These are phyloP conservation scores for Jatropha podagrica DNA, from an alignment of 441 rosid genomes.

Conservation along the genomic window DNA sequence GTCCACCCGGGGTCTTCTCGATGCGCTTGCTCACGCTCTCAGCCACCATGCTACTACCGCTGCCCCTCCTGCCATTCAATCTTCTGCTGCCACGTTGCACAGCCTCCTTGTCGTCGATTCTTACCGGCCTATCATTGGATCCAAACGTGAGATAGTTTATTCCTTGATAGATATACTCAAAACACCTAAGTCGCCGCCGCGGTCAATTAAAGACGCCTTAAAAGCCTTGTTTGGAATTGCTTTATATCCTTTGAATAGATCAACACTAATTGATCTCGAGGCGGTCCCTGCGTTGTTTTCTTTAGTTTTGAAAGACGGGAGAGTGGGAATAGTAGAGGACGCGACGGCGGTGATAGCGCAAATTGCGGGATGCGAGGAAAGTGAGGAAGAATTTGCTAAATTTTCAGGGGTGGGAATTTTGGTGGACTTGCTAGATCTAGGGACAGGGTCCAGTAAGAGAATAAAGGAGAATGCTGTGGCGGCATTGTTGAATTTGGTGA, in stretches of 20 bases:
- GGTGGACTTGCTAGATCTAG: slow-evolving; percentile 70
- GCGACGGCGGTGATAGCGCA: slow-evolving; percentile 90
- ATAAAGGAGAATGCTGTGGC: slow-evolving; percentile 76
- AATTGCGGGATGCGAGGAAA: slow-evolving; percentile 86
- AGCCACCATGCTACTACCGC: slow-evolving; percentile 53
- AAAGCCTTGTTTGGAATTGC: slow-evolving; percentile 80
- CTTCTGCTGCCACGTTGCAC: slow-evolving; percentile 74
- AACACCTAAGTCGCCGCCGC: slow-evolving; percentile 50
- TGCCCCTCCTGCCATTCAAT: slow-evolving; percentile 67
- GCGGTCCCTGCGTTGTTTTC: slow-evolving; percentile 61
- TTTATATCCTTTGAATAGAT: slow-evolving; percentile 59
- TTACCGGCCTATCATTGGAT: slow-evolving; percentile 74
- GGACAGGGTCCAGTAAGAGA: slow-evolving; percentile 60
- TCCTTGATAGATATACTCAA: slow-evolving; percentile 62
- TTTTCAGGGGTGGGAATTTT: slow-evolving; percentile 54
- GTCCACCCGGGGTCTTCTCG: slow-evolving; percentile 80
- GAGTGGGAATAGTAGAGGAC: slow-evolving; percentile 86
- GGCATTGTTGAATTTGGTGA: slow-evolving; percentile 67
- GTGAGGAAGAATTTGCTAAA: slow-evolving; percentile 58
- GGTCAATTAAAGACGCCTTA: slow-evolving; percentile 75
- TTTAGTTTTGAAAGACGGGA: slow-evolving; percentile 61
- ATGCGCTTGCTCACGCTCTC: slow-evolving; percentile 78
- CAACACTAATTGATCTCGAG: slow-evolving; percentile 62
- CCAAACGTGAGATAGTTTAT: slow-evolving; percentile 78
- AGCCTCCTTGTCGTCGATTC: slow-evolving; percentile 65